phyloP scores from a whole-genome alignment of 257 asterid species.

The Solanum chilense region DNA sequence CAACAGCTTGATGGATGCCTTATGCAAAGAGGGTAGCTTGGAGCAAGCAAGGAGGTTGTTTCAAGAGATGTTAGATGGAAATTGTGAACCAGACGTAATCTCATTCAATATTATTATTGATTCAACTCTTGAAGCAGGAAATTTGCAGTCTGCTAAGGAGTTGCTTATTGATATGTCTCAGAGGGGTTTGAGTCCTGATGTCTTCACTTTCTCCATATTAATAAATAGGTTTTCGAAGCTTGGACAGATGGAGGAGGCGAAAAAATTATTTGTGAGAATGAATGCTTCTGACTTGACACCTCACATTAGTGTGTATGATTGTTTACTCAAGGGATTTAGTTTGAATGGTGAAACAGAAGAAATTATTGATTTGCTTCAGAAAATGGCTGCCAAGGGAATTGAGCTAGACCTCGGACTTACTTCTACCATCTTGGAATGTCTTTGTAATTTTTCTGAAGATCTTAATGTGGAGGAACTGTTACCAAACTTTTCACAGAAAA shows the following conservation, averaged over 20 bases:
- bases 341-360: slow-evolving; percentile 37
- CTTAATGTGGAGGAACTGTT: slow-evolving; percentile 29
- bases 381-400: slow-evolving; percentile 45
- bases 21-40: slow-evolving; percentile 53
- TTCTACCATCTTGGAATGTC: slow-evolving; percentile 43
- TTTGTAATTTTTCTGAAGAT: slow-evolving; percentile 37
- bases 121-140: slow-evolving; percentile 38
- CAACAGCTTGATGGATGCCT: slow-evolving; percentile 50
- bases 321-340: slow-evolving; percentile 48
- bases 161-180: slow-evolving; percentile 41
- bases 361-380: slow-evolving; percentile 33
- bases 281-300: slow-evolving; percentile 36
- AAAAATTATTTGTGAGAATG: slow-evolving; percentile 42
- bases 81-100: slow-evolving; percentile 35
- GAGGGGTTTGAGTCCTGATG: slow-evolving; percentile 41
- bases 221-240: slow-evolving; percentile 47
- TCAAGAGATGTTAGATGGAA: slow-evolving; percentile 32
- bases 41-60: slow-evolving; percentile 52
- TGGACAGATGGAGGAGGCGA: slow-evolving; percentile 56
- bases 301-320: slow-evolving; percentile 36
- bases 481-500: slow-evolving; percentile 34
- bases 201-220: slow-evolving; percentile 38
- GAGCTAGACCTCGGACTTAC: slow-evolving; percentile 43
- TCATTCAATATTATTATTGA: slow-evolving; percentile 55
- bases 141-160: slow-evolving; percentile 34